Evolutionary conservation across 2,329 filamentous ascomycete species (phyloP), one percentile per base, ranked within the genome.

Genomic region (Neoscytalidium dimidiatum): DNA sequence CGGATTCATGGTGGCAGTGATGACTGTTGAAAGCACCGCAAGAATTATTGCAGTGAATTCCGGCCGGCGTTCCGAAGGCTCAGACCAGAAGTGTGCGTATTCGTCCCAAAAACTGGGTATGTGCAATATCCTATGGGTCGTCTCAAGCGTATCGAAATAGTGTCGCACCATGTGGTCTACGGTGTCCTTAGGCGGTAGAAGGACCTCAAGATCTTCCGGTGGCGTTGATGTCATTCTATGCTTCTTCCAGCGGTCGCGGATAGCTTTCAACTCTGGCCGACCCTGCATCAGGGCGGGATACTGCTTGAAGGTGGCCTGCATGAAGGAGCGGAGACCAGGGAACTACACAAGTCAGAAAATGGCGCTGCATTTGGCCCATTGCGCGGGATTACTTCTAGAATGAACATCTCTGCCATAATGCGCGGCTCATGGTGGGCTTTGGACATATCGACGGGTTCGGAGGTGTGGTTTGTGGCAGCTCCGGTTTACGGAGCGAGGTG

Each of bases 21-120:
- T 78, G 1, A 74, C 76, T 9, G 74, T 75, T 4, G 74, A 69
- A 6, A 78, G 68, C 31, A 83, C 78, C 9, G 81, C 69, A 0
- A 83, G 58, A 4, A 82, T 70, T 1, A 77, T 71, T 3, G 74
- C 75, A n/a, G 79, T 74, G 46, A 82, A 80, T 31, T 73, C 73
- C 4, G 69, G 65, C 9, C 69, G 63, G n/a, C 64, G 53, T 9
- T 48, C 46, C 17, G 31, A n/a, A 4, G 63, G 53, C 2, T 66
- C 64, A 13, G 26, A 17, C 64, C 64, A 65, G n/a, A 65, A 65
- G n/a, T 23, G 23, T 23, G 52, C 23, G 31, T 72, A 73, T 19
- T 70, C 68, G 23, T 68, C 67, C 65, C 70, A 66, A 43, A 74
- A 74, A 4, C 70, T 71, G 2, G 69, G 71, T 1, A 67, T 64